A percentile compares a stretch with the other conserved stretches of the same genome.
phyloP scores from a whole-genome alignment of 352 stramenopile species.

The Phytophthora multivora region DNA sequence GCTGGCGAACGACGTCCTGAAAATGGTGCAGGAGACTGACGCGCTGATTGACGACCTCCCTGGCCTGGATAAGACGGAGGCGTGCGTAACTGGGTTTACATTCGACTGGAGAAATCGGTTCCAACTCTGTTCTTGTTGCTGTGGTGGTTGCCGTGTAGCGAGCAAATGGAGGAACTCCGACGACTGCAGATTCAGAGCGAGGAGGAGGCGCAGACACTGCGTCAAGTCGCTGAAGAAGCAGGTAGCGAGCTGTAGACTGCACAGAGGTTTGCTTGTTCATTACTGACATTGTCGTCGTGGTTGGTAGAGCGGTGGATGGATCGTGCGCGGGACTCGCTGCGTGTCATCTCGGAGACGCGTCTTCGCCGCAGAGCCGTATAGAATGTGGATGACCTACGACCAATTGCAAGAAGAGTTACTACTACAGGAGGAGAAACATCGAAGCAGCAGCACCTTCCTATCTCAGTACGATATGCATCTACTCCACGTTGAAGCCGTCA shows the following conservation, averaged over 20 bases:
- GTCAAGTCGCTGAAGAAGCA: conserved; percentile 83
- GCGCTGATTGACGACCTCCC: conserved; percentile 80
- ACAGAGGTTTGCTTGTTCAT: neutral
- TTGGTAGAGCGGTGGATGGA: conserved; percentile 80
- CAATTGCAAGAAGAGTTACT: neutral
- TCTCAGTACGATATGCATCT: no score
- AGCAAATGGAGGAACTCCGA: conserved; percentile 81
- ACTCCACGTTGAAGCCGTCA: neutral
- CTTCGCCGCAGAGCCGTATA: conserved; percentile 50
- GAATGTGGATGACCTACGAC: neutral
- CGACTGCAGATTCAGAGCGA: conserved; percentile 84
- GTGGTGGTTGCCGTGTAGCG: conserved; percentile 31
- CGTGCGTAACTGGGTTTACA: conserved; percentile 25
- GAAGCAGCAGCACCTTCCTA: no score
- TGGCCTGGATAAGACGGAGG: conserved; percentile 82
- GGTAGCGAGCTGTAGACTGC: conserved; percentile 29
- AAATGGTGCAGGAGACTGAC: conserved; percentile 82
- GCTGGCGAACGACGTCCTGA: conserved; percentile 78
- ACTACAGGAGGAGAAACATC: neutral
- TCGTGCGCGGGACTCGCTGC: conserved; percentile 77
- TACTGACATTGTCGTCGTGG: neutral
- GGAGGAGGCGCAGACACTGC: conserved; percentile 83
- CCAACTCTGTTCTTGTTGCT: neutral
- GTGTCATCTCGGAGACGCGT: conserved; percentile 82
- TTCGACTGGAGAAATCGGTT: neutral